phyloP scores from a whole-genome alignment of 257 asterid genomes.

The Nicotiana obtusifolia region DNA sequence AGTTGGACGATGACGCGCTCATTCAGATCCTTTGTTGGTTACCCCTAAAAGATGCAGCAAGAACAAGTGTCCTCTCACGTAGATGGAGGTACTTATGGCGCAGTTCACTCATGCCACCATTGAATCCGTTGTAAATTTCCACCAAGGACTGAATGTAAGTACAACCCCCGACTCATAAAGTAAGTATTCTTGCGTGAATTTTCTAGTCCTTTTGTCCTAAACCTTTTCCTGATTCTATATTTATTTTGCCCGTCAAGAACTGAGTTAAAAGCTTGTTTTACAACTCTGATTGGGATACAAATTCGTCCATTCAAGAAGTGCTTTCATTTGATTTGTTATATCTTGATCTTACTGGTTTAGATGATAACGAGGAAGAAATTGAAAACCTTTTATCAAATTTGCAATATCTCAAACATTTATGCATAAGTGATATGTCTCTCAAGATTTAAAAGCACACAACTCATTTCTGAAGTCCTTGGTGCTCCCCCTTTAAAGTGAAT shows the following conservation, averaged over 20 bases:
- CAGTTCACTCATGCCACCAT: not conserved
- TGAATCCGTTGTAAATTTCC: not conserved
- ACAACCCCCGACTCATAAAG: not conserved
- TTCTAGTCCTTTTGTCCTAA: not conserved
- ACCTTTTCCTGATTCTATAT: not conserved
- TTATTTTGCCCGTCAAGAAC: not conserved
- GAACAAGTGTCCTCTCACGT: slow-evolving; percentile 4
- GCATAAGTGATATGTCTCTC: not conserved
- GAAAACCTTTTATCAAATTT: not conserved
- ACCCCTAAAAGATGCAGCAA: slow-evolving; percentile 1
- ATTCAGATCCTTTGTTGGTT: not conserved
- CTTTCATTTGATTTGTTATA: not conserved
- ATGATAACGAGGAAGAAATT: not conserved
- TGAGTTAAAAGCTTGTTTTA: not conserved
- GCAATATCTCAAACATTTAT: not conserved
- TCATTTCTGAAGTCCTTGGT: no score
- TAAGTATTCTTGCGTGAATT: not conserved
- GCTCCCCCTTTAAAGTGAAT: not conserved
- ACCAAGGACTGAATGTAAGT: not conserved
- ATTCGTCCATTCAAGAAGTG: not conserved
- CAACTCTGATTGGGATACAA: not conserved
- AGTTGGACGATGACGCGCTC: slow-evolving; percentile 1
- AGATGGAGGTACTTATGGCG: slow-evolving; percentile 10
- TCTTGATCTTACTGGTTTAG: not conserved
- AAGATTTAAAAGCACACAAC: not conserved